These are phyloP conservation scores for Venturia asperata DNA, from an alignment of 2,329 filamentous ascomycete genomes.

Conservation along the genomic window DNA sequence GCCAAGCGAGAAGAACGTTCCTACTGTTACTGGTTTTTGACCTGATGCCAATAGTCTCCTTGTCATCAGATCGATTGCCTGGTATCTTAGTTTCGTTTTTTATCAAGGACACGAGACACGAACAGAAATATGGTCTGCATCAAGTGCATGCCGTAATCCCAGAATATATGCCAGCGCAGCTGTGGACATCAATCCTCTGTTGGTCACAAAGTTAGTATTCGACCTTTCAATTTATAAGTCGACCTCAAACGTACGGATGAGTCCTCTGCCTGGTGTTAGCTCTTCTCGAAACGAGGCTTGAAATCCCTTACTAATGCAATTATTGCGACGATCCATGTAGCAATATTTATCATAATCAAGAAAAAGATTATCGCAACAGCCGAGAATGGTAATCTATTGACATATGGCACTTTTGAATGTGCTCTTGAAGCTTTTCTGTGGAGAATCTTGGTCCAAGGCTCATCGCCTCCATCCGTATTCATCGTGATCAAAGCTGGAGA, in stretches of 20 bases:
- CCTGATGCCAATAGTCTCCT: slow-evolving; percentile 78
- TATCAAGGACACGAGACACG: not conserved
- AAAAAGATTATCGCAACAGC: slow-evolving; percentile 51
- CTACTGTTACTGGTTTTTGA: slow-evolving; percentile 81
- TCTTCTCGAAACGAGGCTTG: not conserved
- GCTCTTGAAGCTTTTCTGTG: slow-evolving; percentile 16
- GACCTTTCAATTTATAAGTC: no score
- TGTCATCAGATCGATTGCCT: slow-evolving; percentile 91
- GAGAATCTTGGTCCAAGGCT: slow-evolving; percentile 3
- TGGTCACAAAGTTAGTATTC: not conserved
- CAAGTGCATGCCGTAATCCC: slow-evolving; percentile 87
- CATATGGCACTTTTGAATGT: slow-evolving; percentile 39
- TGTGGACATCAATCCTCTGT: slow-evolving; percentile 61
- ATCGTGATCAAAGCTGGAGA: not conserved
- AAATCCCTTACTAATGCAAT: slow-evolving; percentile 45
- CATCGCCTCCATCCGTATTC: not conserved
- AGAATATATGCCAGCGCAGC: slow-evolving; percentile 82
- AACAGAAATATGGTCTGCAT: slow-evolving; percentile 81
- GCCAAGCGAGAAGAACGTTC: slow-evolving; percentile 88
- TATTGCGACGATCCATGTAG: slow-evolving; percentile 52
- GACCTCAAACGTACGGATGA: slow-evolving; percentile 2
- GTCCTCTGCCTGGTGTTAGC: not conserved
- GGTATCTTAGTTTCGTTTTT: not conserved
- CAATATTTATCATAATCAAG: slow-evolving; percentile 47
- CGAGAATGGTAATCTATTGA: slow-evolving; percentile 50